Percentiles rank a stretch among this genome's conserved stretches.
phyloP scores from a whole-genome alignment of 2,329 filamentous ascomycete species.

The Trichoderma sp. region DNA sequence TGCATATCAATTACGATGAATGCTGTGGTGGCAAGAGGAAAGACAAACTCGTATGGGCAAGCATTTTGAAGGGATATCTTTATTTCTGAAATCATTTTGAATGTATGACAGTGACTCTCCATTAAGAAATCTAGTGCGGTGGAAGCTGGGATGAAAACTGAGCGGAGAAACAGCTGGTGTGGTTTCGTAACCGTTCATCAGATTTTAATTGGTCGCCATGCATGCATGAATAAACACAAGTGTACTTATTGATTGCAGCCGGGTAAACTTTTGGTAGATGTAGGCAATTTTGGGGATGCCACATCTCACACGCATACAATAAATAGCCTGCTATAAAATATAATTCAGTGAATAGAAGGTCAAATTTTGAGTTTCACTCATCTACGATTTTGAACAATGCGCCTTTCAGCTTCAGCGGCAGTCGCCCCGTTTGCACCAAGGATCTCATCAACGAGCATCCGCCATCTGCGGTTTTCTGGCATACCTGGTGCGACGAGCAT shows the following conservation, averaged over 20 bases:
- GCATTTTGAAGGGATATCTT: background rate
- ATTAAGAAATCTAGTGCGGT: background rate
- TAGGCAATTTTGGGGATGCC: background rate
- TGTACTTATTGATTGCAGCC: background rate
- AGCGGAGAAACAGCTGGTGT: background rate
- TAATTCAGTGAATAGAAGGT: background rate
- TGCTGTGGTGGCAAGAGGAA: background rate
- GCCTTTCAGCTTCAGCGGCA: background rate
- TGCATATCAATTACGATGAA: constrained; percentile 3
- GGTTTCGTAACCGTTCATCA: background rate
- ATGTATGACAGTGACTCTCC: background rate
- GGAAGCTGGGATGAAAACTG: background rate
- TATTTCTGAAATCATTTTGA: background rate
- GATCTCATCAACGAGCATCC: background rate
- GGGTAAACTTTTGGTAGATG: background rate
- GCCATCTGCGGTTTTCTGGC: background rate
- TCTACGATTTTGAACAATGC: background rate
- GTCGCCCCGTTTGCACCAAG: background rate
- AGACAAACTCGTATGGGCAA: background rate
- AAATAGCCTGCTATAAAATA: background rate
- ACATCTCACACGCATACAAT: background rate
- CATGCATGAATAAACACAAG: background rate
- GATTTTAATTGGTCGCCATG: background rate
- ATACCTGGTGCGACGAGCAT: background rate
- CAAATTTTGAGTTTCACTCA: background rate